These are phyloP conservation scores for Podila clonocystis DNA, from an alignment of 192 early-diverging fungal genomes.

Conservation along the genomic window DNA sequence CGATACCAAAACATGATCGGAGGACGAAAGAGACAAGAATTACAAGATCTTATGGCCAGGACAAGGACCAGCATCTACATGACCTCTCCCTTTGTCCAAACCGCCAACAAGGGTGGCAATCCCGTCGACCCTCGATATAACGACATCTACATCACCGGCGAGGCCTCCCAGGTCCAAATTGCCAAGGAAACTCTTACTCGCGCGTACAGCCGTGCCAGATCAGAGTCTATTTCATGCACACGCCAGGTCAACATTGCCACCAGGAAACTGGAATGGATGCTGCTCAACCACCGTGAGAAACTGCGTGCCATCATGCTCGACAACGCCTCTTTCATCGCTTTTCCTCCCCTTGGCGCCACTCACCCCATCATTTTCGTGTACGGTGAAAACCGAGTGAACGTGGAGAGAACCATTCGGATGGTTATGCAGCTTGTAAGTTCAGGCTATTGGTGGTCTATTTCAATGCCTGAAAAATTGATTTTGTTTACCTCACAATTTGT, in stretches of 20 bases:
- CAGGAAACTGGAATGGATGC: conserved; percentile 85
- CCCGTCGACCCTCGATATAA: conserved; percentile 54
- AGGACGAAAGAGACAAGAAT: conserved; percentile 66
- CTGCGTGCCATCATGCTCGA: conserved; percentile 78
- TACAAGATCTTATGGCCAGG: conserved; percentile 76
- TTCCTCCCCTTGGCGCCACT: conserved; percentile 69
- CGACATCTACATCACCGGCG: conserved; percentile 75
- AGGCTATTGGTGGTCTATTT: not conserved
- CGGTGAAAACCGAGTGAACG: conserved; percentile 75
- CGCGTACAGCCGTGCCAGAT: conserved; percentile 55
- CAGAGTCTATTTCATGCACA: conserved; percentile 18
- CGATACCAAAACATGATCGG: conserved; percentile 77
- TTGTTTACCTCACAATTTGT: not conserved
- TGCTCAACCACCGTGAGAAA: conserved; percentile 68
- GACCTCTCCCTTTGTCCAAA: conserved; percentile 66
- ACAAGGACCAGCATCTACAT: conserved; percentile 79
- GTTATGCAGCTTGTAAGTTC: conserved; percentile 73
- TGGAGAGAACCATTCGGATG: conserved; percentile 75
- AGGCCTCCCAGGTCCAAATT: conserved; percentile 56
- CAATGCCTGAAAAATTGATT: not conserved
- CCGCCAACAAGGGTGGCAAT: conserved; percentile 29
- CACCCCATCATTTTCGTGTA: conserved; percentile 63
- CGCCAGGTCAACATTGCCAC: conserved; percentile 50
- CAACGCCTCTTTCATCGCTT: conserved; percentile 72
- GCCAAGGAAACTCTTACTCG: conserved; percentile 62